phyloP scores from a whole-genome alignment of 306 rosid genomes.

The Vigna trinervia region DNA sequence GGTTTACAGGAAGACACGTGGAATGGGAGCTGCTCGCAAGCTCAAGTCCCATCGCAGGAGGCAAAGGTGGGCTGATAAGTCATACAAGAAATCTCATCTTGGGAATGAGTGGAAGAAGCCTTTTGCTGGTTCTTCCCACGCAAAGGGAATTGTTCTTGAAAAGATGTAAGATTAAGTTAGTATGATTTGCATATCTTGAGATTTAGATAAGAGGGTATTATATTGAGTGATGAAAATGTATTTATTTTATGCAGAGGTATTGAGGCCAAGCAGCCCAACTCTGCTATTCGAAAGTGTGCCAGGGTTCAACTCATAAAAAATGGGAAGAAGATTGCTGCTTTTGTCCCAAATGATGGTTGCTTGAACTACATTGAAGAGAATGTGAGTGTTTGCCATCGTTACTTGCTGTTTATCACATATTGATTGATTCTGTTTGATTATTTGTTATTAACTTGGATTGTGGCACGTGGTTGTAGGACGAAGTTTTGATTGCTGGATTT shows the following conservation, averaged over 20 bases:
- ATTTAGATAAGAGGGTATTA: not conserved
- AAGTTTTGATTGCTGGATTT: constrained; percentile 85
- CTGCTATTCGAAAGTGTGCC: constrained; percentile 90
- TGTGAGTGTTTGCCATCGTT: constrained; percentile 43
- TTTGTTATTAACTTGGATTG: not conserved
- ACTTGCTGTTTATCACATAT: not conserved
- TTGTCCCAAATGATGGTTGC: constrained; percentile 88
- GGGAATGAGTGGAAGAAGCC: constrained; percentile 95
- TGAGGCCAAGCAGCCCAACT: constrained; percentile 92
- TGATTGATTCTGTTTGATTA: not conserved
- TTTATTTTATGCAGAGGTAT: constrained; percentile 62
- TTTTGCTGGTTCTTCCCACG: constrained; percentile 88
- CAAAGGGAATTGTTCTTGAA: constrained; percentile 85
- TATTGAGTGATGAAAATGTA: not conserved
- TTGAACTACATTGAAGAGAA: constrained; percentile 80
- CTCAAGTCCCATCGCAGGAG: constrained; percentile 75
- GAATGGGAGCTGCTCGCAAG: constrained; percentile 92
- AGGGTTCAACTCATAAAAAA: constrained; percentile 83
- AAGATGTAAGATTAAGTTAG: constrained; percentile 62
- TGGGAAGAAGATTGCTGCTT: constrained; percentile 90
- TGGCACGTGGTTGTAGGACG: constrained; percentile 60
- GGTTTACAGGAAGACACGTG: constrained; percentile 68
- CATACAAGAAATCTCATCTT: constrained; percentile 82
- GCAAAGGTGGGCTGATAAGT: constrained; percentile 82
- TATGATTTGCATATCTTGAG: not conserved